A percentile compares a stretch with the other conserved stretches of the same genome.
phyloP scores from a whole-genome alignment of 345 rosid genomes.

The Euphorbia tirucalli region DNA sequence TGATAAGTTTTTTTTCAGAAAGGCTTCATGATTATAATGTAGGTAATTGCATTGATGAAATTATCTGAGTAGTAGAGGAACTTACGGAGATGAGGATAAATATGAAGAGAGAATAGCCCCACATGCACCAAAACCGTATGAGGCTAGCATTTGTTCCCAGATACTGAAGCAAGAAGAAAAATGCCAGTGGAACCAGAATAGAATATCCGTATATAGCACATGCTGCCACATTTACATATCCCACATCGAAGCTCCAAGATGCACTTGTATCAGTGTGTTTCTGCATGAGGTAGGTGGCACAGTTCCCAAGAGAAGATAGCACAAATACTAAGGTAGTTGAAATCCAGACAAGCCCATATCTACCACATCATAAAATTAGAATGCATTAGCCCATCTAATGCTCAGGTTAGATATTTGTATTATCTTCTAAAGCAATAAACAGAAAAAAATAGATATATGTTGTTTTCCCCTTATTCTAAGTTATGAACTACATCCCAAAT shows the following conservation, averaged over 20 bases:
- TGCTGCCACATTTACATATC: constrained; percentile 70
- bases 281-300: constrained; percentile 78
- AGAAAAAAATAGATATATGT: neutral
- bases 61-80: constrained; percentile 4
- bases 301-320: constrained; percentile 79
- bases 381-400: too few species aligned
- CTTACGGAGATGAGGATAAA: constrained; percentile 75
- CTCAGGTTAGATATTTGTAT: too few species aligned
- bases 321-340: constrained; percentile 84
- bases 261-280: constrained; percentile 43
- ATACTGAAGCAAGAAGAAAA: constrained; percentile 75
- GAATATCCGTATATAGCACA: constrained; percentile 64
- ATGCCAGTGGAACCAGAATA: constrained; percentile 74
- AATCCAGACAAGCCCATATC: constrained; percentile 93
- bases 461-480: neutral
- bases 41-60: neutral
- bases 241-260: constrained; percentile 86
- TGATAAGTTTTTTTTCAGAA: too few species aligned
- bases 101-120: constrained; percentile 93
- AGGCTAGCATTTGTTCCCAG: constrained; percentile 84
- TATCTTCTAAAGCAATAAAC: neutral
- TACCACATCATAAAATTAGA: constrained; percentile 36
- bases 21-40: too few species aligned
- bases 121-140: constrained; percentile 83
- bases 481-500: neutral